Evolutionary conservation across 2,329 filamentous ascomycete genomes (phyloP).

Genomic region (Aspergillus sp.): DNA sequence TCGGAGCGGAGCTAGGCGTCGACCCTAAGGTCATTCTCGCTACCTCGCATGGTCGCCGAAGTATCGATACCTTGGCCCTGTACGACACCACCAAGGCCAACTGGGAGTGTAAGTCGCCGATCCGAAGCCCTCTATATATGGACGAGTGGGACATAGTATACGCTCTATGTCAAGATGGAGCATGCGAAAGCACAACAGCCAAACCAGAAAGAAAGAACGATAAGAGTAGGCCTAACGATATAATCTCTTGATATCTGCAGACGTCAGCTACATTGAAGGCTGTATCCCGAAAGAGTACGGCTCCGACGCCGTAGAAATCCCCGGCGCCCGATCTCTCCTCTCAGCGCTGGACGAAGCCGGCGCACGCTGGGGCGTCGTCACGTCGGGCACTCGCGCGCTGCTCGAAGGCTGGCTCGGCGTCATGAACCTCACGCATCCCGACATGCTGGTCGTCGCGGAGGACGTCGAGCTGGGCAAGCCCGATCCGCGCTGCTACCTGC

Average conservation of each 20-base stretch:
- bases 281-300: slow-evolving; percentile 75
- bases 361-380: slow-evolving; percentile 82
- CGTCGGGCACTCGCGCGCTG: slow-evolving; percentile 65
- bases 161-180: not conserved
- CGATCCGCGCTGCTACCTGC: slow-evolving; percentile 70
- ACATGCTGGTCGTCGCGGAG: slow-evolving; percentile 71
- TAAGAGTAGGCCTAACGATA: not conserved
- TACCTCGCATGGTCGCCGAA: slow-evolving; percentile 86
- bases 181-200: too few species aligned
- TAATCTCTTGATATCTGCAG: slow-evolving; percentile 44
- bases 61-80: slow-evolving; percentile 79
- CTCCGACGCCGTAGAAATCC: slow-evolving; percentile 77
- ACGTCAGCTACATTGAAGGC: slow-evolving; percentile 76
- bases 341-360: slow-evolving; percentile 60
- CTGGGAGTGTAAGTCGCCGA: slow-evolving; percentile 74
- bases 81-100: slow-evolving; percentile 83
- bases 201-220: not conserved
- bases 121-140: not conserved
- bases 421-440: slow-evolving; percentile 64
- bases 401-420: slow-evolving; percentile 71
- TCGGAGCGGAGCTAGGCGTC: slow-evolving; percentile 77
- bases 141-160: not conserved
- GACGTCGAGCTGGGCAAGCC: slow-evolving; percentile 75
- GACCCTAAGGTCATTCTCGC: slow-evolving; percentile 80
- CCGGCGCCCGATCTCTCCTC: slow-evolving; percentile 73